Conservation (phyloP, 2,329 filamentous ascomycete species). For the Pestalotiopsis sp. region DNA sequence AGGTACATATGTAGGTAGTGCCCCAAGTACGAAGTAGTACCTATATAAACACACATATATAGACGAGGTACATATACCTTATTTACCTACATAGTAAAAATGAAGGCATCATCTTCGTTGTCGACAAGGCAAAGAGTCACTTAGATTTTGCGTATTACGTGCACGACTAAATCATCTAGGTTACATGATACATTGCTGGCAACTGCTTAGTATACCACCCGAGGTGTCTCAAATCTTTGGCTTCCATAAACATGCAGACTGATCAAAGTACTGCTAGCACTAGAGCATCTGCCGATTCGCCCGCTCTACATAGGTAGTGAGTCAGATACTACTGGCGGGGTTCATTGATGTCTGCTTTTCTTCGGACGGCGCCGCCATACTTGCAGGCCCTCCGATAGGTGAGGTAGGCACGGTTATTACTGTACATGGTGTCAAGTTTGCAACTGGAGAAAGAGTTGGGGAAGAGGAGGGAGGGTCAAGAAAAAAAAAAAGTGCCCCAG, state of each 20-base stretch:
- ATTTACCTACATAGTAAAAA: background rate
- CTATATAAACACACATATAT: too few relatives aligned
- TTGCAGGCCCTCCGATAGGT: background rate
- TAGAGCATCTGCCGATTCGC: too few relatives aligned
- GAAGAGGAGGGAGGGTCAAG: background rate
- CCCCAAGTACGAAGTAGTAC: too few relatives aligned
- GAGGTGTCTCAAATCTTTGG: background rate
- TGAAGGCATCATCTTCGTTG: background rate
- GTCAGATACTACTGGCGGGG: background rate
- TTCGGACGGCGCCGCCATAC: background rate
- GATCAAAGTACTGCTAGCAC: too few relatives aligned
- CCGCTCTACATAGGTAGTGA: too few relatives aligned
- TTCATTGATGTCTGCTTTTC: background rate
- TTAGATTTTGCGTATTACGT: background rate
- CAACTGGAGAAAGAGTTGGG: background rate
- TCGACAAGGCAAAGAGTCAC: background rate
- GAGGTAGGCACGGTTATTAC: too few relatives aligned
- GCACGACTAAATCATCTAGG: background rate
- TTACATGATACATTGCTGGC: too few relatives aligned
- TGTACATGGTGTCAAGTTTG: too few relatives aligned
- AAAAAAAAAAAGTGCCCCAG: conserved; percentile 16
- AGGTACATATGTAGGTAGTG: too few relatives aligned
- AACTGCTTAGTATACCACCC: background rate
- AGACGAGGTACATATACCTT: too few relatives aligned
- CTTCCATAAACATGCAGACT: background rate